phyloP scores from a whole-genome alignment of 352 stramenopile species.

The Globisporangium paroecandrum region DNA sequence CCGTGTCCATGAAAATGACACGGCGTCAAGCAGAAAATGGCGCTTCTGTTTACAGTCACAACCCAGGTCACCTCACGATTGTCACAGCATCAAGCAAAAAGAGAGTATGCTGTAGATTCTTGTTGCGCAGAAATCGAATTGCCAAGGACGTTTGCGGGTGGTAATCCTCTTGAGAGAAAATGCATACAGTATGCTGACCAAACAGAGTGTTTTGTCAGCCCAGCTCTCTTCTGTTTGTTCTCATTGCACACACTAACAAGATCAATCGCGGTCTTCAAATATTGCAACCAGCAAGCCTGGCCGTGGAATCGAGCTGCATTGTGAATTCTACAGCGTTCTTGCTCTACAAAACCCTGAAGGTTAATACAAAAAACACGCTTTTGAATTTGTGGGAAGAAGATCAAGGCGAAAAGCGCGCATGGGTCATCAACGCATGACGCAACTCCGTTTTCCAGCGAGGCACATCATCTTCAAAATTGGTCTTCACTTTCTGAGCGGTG shows the following conservation, averaged over 20 bases:
- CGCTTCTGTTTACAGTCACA: conserved; percentile 4
- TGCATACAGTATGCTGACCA: no score
- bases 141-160: neutral
- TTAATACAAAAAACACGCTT: neutral
- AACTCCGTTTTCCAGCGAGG: neutral
- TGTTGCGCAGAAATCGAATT: neutral
- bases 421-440: conserved; percentile 3
- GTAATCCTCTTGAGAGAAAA: neutral
- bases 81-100: conserved; percentile 1
- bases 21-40: neutral
- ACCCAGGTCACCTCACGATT: neutral
- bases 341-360: neutral
- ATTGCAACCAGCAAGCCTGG: no score
- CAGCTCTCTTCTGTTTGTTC: neutral
- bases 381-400: neutral
- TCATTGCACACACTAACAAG: neutral
- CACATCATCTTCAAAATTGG: neutral
- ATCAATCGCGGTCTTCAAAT: neutral
- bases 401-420: neutral
- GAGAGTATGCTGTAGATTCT: neutral
- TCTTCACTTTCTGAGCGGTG: neutral
- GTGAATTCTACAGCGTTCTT: neutral
- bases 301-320: neutral
- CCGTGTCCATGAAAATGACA: neutral
- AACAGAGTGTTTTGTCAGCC: neutral